Evolutionary conservation across 2,329 filamentous ascomycete genomes (phyloP).

Genomic region (Samsoniella hepiali): DNA sequence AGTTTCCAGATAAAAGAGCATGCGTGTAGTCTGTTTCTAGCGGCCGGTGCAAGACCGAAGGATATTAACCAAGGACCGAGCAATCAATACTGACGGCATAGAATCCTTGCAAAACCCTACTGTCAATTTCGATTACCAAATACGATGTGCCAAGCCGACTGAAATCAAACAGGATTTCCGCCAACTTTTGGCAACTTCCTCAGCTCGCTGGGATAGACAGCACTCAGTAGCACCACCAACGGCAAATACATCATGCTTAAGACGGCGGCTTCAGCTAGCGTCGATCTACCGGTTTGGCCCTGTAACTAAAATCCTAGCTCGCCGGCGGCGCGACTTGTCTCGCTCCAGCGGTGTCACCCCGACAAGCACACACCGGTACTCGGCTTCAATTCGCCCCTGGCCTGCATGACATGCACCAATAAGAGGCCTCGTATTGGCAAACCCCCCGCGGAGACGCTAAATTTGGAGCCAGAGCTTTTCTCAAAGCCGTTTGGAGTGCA

Average conservation of each 20-base stretch:
- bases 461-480: neutral
- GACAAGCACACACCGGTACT: neutral
- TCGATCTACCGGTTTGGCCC: neutral
- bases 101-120: no score
- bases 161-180: no score
- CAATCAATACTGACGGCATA: no score
- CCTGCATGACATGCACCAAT: neutral
- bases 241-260: neutral
- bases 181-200: no score
- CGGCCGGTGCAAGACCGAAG: no score
- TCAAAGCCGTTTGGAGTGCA: neutral
- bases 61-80: no score
- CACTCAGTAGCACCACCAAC: neutral
- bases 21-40: no score
- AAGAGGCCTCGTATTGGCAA: neutral
- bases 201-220: neutral
- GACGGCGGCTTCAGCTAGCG: neutral
- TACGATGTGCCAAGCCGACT: no score
- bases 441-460: neutral
- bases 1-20: no score
- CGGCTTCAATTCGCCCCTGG: neutral
- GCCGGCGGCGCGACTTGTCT: neutral
- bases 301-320: neutral
- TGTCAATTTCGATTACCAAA: no score
- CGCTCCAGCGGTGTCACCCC: neutral